Conservation (phyloP, 2,329 filamentous ascomycete genomes). For the Diaporthe eres region DNA sequence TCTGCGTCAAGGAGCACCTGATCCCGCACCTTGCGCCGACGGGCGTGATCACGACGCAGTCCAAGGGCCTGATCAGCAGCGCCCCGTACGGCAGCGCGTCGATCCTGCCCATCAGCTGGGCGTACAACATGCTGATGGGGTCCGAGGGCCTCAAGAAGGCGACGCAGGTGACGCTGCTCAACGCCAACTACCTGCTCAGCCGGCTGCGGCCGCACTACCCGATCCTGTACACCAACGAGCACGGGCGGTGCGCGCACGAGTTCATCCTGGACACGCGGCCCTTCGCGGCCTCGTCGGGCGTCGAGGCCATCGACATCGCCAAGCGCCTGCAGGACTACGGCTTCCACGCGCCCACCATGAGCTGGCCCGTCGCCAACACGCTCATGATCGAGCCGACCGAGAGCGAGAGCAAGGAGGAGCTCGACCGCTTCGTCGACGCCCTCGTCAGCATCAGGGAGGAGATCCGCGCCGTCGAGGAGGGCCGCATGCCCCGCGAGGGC, state of each 20-base stretch:
- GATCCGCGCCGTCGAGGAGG: slow-evolving; percentile 86
- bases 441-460: slow-evolving; percentile 88
- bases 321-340: slow-evolving; percentile 98
- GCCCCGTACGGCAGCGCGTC: slow-evolving; percentile 90
- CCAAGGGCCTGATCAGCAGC: slow-evolving; percentile 79
- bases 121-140: slow-evolving; percentile 96
- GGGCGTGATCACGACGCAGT: slow-evolving; percentile 48
- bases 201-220: slow-evolving; percentile 88
- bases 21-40: slow-evolving; percentile 79
- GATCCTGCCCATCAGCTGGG: slow-evolving; percentile 94
- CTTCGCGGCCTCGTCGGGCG: slow-evolving; percentile 85
- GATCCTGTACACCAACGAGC: slow-evolving; percentile 93
- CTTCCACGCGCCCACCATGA: slow-evolving; percentile 98
- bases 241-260: slow-evolving; percentile 93
- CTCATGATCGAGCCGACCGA: slow-evolving; percentile 99
- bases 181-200: slow-evolving; percentile 96
- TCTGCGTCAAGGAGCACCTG: slow-evolving; percentile 89
- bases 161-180: slow-evolving; percentile 92
- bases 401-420: slow-evolving; percentile 90
- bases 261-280: slow-evolving; percentile 93
- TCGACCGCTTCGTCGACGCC: slow-evolving; percentile 93
- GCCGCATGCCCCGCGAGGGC: slow-evolving; percentile 78
- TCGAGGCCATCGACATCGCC: slow-evolving; percentile 95
- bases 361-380: slow-evolving; percentile 93
- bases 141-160: slow-evolving; percentile 86